Evolutionary conservation across 768 basidiomycete genomes (phyloP).

Genomic region (Lactifluus pinguis): DNA sequence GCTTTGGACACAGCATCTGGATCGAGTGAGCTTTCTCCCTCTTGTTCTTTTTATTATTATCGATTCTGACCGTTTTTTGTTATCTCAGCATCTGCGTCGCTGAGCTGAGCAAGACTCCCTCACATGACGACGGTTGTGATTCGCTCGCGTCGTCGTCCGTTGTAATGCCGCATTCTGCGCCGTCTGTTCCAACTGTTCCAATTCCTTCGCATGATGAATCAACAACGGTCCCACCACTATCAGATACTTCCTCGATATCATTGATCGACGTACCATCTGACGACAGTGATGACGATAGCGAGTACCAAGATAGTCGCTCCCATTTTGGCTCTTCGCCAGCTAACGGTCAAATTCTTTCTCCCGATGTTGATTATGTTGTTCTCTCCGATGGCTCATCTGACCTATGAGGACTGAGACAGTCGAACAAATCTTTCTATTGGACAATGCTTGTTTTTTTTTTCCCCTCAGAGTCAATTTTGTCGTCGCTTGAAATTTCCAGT

Average conservation of each 20-base stretch:
- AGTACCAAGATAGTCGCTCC: conserved; percentile 49
- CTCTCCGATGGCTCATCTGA: conserved; percentile 60
- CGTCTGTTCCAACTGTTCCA: conserved; percentile 1
- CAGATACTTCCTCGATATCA: conserved; percentile 41
- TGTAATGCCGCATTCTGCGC: conserved; percentile 46
- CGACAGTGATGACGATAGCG: conserved; percentile 43
- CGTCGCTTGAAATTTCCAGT: not conserved
- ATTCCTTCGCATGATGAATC: conserved; percentile 17
- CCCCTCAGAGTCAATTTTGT: not conserved
- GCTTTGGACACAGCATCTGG: conserved; percentile 73
- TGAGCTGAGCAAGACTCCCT: conserved; percentile 31
- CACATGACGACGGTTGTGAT: conserved; percentile 31
- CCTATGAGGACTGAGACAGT: conserved; percentile 7
- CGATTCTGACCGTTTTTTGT: not conserved
- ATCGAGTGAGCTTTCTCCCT: conserved; percentile 49
- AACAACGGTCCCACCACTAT: conserved; percentile 22
- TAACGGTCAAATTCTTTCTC: conserved; percentile 8
- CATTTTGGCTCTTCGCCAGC: conserved; percentile 27
- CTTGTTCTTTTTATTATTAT: not conserved
- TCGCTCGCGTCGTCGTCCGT: conserved; percentile 62
- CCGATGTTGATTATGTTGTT: conserved; percentile 55
- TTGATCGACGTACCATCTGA: conserved; percentile 49
- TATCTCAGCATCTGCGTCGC: conserved; percentile 55
- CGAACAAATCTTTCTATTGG: not conserved
- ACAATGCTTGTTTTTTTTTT: not conserved